Percentiles rank a stretch among this genome's conserved stretches.
phyloP scores from a whole-genome alignment of 176 grass and related monocot species.

The Rhipidocladum racemiflorum region DNA sequence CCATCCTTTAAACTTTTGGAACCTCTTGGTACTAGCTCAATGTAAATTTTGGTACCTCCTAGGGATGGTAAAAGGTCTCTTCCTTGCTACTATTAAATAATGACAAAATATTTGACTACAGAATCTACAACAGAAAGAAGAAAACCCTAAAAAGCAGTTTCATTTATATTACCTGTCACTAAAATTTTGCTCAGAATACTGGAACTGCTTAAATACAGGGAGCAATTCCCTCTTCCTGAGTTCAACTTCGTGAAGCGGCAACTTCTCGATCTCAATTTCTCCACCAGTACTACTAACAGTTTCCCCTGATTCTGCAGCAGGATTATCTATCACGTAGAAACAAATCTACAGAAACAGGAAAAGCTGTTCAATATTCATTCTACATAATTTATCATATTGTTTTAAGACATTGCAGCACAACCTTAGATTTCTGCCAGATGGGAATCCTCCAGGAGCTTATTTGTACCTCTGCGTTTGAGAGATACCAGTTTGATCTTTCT shows the following conservation, averaged over 20 bases:
- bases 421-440: slow-evolving; percentile 99
- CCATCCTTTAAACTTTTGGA: no score
- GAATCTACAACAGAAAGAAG: background rate
- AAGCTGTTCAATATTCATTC: slow-evolving; percentile 25
- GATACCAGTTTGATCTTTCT: slow-evolving; percentile 78
- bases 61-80: no score
- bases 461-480: slow-evolving; percentile 96
- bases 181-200: slow-evolving; percentile 55
- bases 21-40: no score
- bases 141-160: slow-evolving; percentile 11
- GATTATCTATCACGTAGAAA: slow-evolving; percentile 77
- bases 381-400: slow-evolving; percentile 4
- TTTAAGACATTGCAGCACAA: slow-evolving; percentile 32
- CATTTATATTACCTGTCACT: slow-evolving; percentile 57
- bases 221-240: slow-evolving; percentile 77
- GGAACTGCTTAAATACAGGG: slow-evolving; percentile 94
- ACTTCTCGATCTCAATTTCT: slow-evolving; percentile 91
- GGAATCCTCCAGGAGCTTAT: slow-evolving; percentile 79
- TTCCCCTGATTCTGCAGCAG: slow-evolving; percentile 33
- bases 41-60: no score
- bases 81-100: background rate
- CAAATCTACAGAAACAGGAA: slow-evolving; percentile 68
- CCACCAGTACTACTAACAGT: slow-evolving; percentile 42
- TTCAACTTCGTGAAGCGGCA: slow-evolving; percentile 74
- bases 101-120: background rate